phyloP scores from a whole-genome alignment of 2,329 filamentous ascomycete genomes.

The Boeremia lycopersici region DNA sequence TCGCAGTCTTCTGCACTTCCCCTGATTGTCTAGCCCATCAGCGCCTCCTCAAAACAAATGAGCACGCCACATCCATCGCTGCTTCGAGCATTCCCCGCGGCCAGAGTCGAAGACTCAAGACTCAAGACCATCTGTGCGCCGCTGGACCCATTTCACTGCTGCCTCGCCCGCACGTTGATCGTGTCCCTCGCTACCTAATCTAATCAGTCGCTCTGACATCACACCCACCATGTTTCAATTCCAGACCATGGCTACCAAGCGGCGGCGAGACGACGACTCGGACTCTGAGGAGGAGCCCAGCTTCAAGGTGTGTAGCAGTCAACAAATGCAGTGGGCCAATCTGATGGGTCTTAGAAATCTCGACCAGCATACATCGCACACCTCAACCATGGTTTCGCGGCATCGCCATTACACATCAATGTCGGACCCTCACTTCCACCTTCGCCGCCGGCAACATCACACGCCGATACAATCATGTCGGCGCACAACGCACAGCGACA shows the following conservation, averaged over 20 bases:
- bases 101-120: conserved; percentile 2
- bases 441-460: conserved; percentile 37
- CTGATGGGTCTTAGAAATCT: conserved; percentile 32
- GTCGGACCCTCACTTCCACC: conserved; percentile 32
- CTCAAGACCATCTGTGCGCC: conserved; percentile 10
- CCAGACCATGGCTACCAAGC: conserved; percentile 38
- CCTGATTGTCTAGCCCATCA: conserved; percentile 37
- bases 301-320: conserved; percentile 34
- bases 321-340: neutral
- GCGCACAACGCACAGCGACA: conserved; percentile 13
- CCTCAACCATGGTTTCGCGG: conserved; percentile 23
- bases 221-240: conserved; percentile 39
- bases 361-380: conserved; percentile 31
- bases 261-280: conserved; percentile 42
- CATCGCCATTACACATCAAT: conserved; percentile 27
- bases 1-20: conserved; percentile 30
- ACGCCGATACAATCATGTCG: conserved; percentile 39
- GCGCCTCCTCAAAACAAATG: conserved; percentile 40
- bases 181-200: conserved; percentile 18
- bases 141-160: conserved; percentile 18
- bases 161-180: conserved; percentile 31
- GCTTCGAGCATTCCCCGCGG: conserved; percentile 21
- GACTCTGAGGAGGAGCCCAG: conserved; percentile 41
- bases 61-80: conserved; percentile 23
- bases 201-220: conserved; percentile 10